Conservation (phyloP, 2,329 filamentous ascomycete genomes). For the Emmonsiellopsis sp. region DNA sequence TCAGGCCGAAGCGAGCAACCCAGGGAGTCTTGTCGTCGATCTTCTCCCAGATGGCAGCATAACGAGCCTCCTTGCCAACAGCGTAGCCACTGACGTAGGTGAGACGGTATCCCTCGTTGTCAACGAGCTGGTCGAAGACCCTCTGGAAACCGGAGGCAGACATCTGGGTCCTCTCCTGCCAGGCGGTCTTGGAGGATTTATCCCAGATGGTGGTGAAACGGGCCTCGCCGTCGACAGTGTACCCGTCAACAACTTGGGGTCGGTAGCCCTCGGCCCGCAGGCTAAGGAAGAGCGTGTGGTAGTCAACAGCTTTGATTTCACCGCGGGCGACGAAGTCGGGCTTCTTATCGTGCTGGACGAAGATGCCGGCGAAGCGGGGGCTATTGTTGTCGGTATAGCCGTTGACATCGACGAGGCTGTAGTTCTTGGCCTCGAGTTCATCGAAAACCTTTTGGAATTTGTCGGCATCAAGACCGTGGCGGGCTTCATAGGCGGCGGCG, state of each 20-base stretch:
- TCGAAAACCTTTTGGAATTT: conserved; percentile 6
- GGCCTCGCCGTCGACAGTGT: conserved; percentile 4
- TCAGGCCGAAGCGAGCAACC: conserved; percentile 6
- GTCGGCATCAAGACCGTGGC: background rate
- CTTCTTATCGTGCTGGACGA: background rate
- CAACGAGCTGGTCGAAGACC: conserved; percentile 3
- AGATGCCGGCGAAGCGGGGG: conserved; percentile 2
- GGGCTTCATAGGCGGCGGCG: conserved; percentile 4
- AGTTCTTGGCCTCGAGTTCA: background rate
- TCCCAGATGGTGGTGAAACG: conserved; percentile 7
- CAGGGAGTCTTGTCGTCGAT: background rate
- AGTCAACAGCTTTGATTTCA: background rate
- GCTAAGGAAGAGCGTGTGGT: background rate
- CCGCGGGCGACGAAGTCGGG: background rate
- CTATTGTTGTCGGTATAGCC: background rate
- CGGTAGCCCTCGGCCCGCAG: conserved; percentile 7
- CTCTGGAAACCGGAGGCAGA: background rate
- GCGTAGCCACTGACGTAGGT: conserved; percentile 10
- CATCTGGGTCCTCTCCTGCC: conserved; percentile 3
- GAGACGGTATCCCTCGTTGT: conserved; percentile 5
- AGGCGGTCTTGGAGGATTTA: conserved; percentile 2
- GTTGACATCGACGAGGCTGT: background rate
- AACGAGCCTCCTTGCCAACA: conserved; percentile 5
- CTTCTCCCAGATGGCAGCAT: conserved; percentile 10
- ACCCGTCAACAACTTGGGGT: conserved; percentile 8